These are phyloP conservation scores for Lotus japonicus DNA, from an alignment of 306 rosid species.

Conservation along the genomic window DNA sequence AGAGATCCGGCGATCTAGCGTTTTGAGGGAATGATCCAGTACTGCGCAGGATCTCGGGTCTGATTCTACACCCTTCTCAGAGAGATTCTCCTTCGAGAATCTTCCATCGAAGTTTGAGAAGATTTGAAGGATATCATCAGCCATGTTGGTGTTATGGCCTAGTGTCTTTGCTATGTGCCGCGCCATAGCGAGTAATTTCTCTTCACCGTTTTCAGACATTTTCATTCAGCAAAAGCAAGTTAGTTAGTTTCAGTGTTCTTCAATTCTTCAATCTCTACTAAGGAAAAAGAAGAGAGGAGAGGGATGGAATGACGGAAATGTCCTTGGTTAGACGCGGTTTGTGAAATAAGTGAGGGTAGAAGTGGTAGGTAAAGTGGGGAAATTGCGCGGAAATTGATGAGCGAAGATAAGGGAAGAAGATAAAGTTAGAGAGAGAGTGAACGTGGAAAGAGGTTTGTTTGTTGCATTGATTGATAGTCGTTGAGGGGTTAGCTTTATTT, in stretches of 20 bases:
- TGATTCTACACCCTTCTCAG: conserved; percentile 40
- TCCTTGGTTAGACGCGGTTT: conserved; percentile 51
- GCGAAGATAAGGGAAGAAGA: neutral
- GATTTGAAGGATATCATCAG: conserved; percentile 85
- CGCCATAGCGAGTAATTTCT: conserved; percentile 79
- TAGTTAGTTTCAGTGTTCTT: neutral
- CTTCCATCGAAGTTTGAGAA: conserved; percentile 90
- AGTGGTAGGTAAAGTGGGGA: neutral
- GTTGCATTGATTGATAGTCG: conserved; percentile 1
- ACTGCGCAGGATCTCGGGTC: conserved; percentile 45
- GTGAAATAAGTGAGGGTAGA: neutral
- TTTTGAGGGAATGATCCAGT: conserved; percentile 60
- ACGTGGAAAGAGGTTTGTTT: conserved; percentile 30
- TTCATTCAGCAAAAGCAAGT: neutral
- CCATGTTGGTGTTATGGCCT: conserved; percentile 69
- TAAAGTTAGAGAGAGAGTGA: neutral
- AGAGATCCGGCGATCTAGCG: conserved; percentile 77
- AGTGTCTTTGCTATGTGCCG: conserved; percentile 95
- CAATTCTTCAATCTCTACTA: neutral
- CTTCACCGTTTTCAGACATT: conserved; percentile 96
- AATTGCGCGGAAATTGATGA: conserved; percentile 9
- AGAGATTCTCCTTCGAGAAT: conserved; percentile 78
- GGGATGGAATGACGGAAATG: neutral
- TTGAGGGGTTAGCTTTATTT: neutral
- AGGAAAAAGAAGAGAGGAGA: neutral